Conservation (phyloP, 305 asterid genomes). For the Rubia tinctorum region DNA sequence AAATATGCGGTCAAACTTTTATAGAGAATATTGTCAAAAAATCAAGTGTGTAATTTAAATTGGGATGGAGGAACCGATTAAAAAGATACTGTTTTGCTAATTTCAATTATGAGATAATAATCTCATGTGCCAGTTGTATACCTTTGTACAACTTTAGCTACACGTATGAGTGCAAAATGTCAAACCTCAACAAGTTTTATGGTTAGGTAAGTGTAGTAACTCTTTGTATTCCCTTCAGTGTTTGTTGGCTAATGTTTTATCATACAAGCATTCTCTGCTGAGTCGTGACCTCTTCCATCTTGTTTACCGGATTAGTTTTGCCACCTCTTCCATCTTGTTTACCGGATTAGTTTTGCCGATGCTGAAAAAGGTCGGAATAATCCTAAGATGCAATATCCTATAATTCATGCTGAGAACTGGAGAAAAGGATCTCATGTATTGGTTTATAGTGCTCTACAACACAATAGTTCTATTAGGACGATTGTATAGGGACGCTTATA, state of each 20-base stretch:
- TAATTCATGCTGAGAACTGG: conserved; percentile 74
- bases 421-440: conserved; percentile 97
- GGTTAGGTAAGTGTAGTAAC: conserved; percentile 60
- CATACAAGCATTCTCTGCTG: background rate
- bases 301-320: conserved; percentile 56
- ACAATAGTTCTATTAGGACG: no score
- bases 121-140: conserved; percentile 68
- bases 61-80: no score
- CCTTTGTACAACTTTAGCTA: conserved; percentile 94
- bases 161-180: conserved; percentile 81
- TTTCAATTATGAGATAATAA: background rate
- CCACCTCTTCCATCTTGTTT: conserved; percentile 30
- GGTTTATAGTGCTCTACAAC: conserved; percentile 10
- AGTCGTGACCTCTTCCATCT: background rate
- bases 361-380: conserved; percentile 84
- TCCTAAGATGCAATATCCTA: conserved; percentile 90
- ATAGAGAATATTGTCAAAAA: no score
- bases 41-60: no score
- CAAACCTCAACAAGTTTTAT: conserved; percentile 84
- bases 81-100: background rate
- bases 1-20: no score
- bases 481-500: no score
- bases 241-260: background rate
- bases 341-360: conserved; percentile 77
- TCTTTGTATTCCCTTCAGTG: conserved; percentile 6